phyloP scores from a whole-genome alignment of 2,329 filamentous ascomycete species.

The Fusarium globosum region DNA sequence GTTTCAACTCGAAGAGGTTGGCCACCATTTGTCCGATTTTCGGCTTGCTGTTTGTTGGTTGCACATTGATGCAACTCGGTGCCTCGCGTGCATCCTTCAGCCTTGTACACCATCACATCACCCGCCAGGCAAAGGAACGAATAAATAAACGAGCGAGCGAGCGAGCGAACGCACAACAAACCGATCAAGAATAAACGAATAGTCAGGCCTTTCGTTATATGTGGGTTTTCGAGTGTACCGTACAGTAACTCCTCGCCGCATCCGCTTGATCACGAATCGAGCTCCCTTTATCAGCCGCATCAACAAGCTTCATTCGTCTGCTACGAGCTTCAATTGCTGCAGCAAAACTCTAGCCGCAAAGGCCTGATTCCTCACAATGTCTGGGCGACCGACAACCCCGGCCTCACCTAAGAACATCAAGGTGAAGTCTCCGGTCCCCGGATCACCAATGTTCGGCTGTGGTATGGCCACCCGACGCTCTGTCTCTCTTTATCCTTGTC shows the following conservation, averaged over 20 bases:
- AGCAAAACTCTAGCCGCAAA: not conserved
- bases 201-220: not conserved
- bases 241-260: not conserved
- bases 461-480: constrained; percentile 58
- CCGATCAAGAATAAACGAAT: constrained; percentile 1
- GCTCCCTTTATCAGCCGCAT: constrained; percentile 1
- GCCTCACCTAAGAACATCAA: constrained; percentile 67
- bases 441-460: constrained; percentile 72
- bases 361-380: constrained; percentile 50
- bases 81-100: constrained; percentile 28
- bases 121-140: constrained; percentile 14
- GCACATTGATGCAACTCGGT: not conserved
- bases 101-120: constrained; percentile 17
- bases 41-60: constrained; percentile 10
- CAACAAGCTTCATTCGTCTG: not conserved
- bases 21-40: constrained; percentile 29
- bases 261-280: constrained; percentile 5
- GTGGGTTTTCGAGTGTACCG: not conserved
- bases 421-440: constrained; percentile 68
- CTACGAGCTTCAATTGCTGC: not conserved
- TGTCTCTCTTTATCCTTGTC: constrained; percentile 23
- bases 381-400: constrained; percentile 60
- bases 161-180: not conserved
- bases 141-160: not conserved
- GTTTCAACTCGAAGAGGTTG: constrained; percentile 2